Base-by-base conservation (phyloP, 2,329 filamentous ascomycete species). In the Fusarium chuoi region DNA sequence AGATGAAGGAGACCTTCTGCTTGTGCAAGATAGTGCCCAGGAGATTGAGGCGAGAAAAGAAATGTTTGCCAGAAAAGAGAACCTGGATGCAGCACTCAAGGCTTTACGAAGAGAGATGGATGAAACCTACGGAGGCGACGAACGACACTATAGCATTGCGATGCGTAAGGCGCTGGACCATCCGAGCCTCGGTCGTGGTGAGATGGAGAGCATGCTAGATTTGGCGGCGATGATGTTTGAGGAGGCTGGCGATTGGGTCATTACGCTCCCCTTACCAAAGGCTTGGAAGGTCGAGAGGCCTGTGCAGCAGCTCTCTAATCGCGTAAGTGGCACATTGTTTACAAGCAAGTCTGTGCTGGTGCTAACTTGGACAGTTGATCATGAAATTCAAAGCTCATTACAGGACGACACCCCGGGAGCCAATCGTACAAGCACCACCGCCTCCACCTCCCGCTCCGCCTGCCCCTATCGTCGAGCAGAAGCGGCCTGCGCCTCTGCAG, bases 61-160 rank as follows among this genome's bases (percentile, higher is more conserved):
- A 78, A 89, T 90, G 84, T 91, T 91, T 80, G 88, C 89, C 65
- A 89, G 89, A 73, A 90, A 90, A 74, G 87, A 89, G 76, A 91
- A 94, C 77, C 83, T 90, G 28, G 86, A 89, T 57, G 85, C 88
- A 46, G 88, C 92, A 41, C 79, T 86, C 26, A 83, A 80, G 62
- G 84, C 84, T 15, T 62, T 86, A 61, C 81, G 82, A 51, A 82
- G 79, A 69, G 84, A 86, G 73, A 84, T 86, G 83, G 82, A 85
- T 15, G 82, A 84, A 68, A 83, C 81, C 2, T 86, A 84, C 55
- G 76, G 73, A 7, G 77, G 78, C 8, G 81, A 85, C 26, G 80
- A 84, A 61, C 74, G 80, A 35, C 81, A 83, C 48, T 82, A 85
- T 62, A 83, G 82, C 61, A 83, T 79, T 15, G 83, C 84, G 12